Evolutionary conservation across 2,329 filamentous ascomycete species (phyloP).

Genomic region (Zopfia rhizophila): DNA sequence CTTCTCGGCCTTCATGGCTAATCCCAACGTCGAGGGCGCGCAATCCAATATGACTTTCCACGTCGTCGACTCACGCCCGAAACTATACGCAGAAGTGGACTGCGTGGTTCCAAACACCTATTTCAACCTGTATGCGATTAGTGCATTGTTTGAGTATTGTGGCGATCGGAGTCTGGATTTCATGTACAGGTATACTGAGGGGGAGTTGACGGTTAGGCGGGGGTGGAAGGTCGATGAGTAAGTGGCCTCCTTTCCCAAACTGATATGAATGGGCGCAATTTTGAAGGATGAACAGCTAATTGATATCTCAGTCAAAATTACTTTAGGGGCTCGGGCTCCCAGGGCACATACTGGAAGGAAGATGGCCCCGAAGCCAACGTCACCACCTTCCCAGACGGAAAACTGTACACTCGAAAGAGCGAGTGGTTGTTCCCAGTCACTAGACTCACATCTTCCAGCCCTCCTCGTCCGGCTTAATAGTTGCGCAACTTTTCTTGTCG

Average conservation of each 20-base stretch:
- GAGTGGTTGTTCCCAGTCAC: constrained; percentile 24
- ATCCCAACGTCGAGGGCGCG: constrained; percentile 11
- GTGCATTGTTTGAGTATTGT: constrained; percentile 23
- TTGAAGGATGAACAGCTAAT: not conserved
- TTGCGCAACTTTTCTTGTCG: too few relatives aligned
- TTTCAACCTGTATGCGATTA: constrained; percentile 27
- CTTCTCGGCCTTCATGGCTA: constrained; percentile 25
- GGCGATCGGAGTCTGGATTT: constrained; percentile 8
- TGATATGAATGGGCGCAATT: too few relatives aligned
- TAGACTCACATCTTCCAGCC: too few relatives aligned
- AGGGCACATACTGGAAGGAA: constrained; percentile 24
- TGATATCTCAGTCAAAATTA: constrained; percentile 4
- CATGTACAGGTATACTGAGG: constrained; percentile 16
- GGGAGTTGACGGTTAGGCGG: constrained; percentile 14
- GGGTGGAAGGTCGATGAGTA: constrained; percentile 21
- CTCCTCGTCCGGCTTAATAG: too few relatives aligned
- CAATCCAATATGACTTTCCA: constrained; percentile 19
- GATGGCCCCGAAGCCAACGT: constrained; percentile 18
- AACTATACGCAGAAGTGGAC: constrained; percentile 4
- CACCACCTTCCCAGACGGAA: constrained; percentile 20
- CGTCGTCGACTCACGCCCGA: constrained; percentile 19
- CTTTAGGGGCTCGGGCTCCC: constrained; percentile 14
- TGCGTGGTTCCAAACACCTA: constrained; percentile 26
- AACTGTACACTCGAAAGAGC: constrained; percentile 20
- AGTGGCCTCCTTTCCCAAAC: constrained; percentile 3